Evolutionary conservation across 768 basidiomycete species (phyloP), one percentile per base, ranked within the genome.

Genomic region (Pleurotus citrinopileatus): DNA sequence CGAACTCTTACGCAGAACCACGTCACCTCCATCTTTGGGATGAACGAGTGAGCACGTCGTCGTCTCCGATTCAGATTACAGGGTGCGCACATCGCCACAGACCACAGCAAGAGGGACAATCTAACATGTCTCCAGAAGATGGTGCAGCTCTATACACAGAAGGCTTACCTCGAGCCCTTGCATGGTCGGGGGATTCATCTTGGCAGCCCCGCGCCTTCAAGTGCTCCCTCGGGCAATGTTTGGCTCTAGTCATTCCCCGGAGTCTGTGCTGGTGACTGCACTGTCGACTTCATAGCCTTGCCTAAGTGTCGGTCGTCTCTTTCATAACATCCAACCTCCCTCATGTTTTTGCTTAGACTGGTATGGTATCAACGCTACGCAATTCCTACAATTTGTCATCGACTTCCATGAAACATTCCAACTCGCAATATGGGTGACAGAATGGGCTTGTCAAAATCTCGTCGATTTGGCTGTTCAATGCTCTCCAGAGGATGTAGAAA

Each of bases 401-500:
- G 77, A 81, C 61, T 82, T 76, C 59, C 72, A 81, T 59, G 52
- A 70, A 8, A 77, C 78, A 3, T 84, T 82, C 64, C 68, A 80
- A 50, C 66, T 66, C 29, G 75, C 80, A 3, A 63, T 84, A 13
- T 84, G 82, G 82, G 75, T 84, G 0, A 84, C 83, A 1, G 83
- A 84, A 60, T 83, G 80, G 79, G 77, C 78, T 0, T 81, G 79
- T 58, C 79, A 80, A 64, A 79, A 80, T 55, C 79, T 70, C 67
- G 74, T 72, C 56, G 60, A 76, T 42, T 48, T 60, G 2, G 57
- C 65, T 22, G 63, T 60, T 5, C 80, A 83, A 60, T 83, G 81
- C 54, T 71, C 77, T 0, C 56, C 64, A 26, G 62, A 75, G 3
- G 74, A 82, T 20, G 67, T 82, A 7, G 63, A 69, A 5, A 50